phyloP scores from a whole-genome alignment of 768 basidiomycete genomes.

The Xerocomellus dryophilus region DNA sequence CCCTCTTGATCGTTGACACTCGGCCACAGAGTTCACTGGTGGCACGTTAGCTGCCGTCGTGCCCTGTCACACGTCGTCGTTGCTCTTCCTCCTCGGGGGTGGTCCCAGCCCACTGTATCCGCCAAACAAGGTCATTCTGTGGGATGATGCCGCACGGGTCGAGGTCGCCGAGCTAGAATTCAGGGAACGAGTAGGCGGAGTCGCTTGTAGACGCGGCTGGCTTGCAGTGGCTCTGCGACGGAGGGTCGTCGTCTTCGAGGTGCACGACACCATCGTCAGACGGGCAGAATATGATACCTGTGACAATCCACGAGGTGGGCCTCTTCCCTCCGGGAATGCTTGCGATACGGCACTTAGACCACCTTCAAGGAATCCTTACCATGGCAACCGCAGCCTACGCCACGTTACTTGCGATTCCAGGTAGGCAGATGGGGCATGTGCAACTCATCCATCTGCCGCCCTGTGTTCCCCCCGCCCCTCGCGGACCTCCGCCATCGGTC shows the following conservation, averaged over 20 bases:
- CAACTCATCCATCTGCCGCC: conserved; percentile 84
- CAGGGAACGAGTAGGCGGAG: conserved; percentile 74
- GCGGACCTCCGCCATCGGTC: conserved; percentile 53
- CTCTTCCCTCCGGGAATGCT: conserved; percentile 2
- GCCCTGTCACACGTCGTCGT: conserved; percentile 76
- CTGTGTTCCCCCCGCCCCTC: conserved; percentile 58
- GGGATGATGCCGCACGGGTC: conserved; percentile 74
- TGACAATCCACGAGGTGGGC: conserved; percentile 77
- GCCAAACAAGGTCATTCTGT: conserved; percentile 87
- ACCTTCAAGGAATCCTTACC: conserved; percentile 65
- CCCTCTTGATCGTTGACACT: conserved; percentile 15
- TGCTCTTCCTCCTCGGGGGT: conserved; percentile 84
- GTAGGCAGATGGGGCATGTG: conserved; percentile 83
- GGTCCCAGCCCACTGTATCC: conserved; percentile 87
- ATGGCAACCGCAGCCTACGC: conserved; percentile 75
- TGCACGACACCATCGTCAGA: conserved; percentile 60
- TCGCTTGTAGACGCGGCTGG: conserved; percentile 81
- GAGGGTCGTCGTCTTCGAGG: conserved; percentile 74
- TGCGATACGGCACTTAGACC: conserved; percentile 1
- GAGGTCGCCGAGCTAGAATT: conserved; percentile 91
- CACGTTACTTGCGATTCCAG: conserved; percentile 83
- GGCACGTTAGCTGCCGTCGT: conserved; percentile 76
- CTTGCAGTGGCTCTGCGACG: conserved; percentile 77
- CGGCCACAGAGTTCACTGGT: conserved; percentile 61
- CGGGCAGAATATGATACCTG: conserved; percentile 82